A percentile compares a stretch with the other conserved stretches of the same genome.
These are phyloP conservation scores for Austroboletus novae-zelandiae DNA, from an alignment of 1,284 basidiomycete genomes.

Conservation along the genomic window DNA sequence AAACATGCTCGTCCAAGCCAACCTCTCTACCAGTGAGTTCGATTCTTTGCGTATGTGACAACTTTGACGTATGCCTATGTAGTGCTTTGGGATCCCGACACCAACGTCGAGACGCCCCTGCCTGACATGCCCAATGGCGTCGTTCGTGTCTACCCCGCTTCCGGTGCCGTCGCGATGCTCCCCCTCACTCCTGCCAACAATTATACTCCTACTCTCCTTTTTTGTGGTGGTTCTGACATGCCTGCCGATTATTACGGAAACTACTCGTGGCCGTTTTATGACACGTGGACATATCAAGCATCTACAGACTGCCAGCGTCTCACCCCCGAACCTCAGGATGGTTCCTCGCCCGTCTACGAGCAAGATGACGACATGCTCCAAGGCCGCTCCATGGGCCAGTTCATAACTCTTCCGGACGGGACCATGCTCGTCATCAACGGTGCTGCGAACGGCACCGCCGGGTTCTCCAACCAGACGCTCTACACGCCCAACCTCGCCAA, in stretches of 20 bases:
- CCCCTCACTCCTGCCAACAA: conserved; percentile 89
- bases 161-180: conserved; percentile 86
- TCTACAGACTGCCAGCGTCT: conserved; percentile 70
- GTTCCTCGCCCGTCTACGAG: conserved; percentile 49
- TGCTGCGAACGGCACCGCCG: conserved; percentile 73
- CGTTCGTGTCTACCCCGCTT: conserved; percentile 89
- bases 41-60: background rate
- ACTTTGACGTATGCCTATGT: background rate
- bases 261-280: conserved; percentile 63
- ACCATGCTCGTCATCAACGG: conserved; percentile 79
- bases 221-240: conserved; percentile 87
- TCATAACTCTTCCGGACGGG: conserved; percentile 76
- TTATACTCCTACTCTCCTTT: conserved; percentile 81
- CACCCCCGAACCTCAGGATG: conserved; percentile 75
- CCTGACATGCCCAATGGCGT: conserved; percentile 66
- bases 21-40: conserved; percentile 65
- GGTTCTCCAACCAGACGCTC: conserved; percentile 44
- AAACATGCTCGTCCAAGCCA: conserved; percentile 82
- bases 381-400: conserved; percentile 85
- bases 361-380: conserved; percentile 77
- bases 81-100: conserved; percentile 55
- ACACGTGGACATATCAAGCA: conserved; percentile 65
- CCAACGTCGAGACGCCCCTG: conserved; percentile 59
- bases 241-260: conserved; percentile 70
- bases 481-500: conserved; percentile 40